phyloP scores from a whole-genome alignment of 179 eudicot genomes.

The Heliamphora pulchella region DNA sequence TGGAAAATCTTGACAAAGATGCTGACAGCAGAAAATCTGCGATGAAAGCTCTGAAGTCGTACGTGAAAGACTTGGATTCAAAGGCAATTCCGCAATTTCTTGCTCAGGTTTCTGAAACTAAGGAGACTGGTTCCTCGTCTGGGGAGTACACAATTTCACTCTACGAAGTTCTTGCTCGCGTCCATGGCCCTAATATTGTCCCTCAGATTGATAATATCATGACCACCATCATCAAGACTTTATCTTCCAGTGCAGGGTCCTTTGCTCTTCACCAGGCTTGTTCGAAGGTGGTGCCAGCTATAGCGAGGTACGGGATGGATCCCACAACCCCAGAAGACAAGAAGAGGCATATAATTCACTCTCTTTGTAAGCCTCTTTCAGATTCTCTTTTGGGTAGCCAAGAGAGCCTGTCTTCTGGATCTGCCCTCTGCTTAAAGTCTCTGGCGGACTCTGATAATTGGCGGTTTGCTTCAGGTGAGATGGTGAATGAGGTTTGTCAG shows the following conservation, averaged over 20 bases:
- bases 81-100: conserved; percentile 86
- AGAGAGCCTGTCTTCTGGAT: conserved; percentile 80
- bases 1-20: conserved; percentile 83
- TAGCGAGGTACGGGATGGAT: conserved; percentile 84
- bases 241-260: conserved; percentile 72
- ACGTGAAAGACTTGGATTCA: conserved; percentile 82
- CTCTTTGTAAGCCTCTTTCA: conserved; percentile 86
- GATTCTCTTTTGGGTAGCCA: conserved; percentile 60
- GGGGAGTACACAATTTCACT: conserved; percentile 92
- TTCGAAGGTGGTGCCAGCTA: conserved; percentile 89
- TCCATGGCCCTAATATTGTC: conserved; percentile 85
- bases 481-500: conserved; percentile 83
- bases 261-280: conserved; percentile 97
- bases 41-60: conserved; percentile 76
- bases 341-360: conserved; percentile 57
- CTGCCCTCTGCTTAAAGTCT: conserved; percentile 89
- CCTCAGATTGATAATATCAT: conserved; percentile 75
- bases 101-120: conserved; percentile 82
- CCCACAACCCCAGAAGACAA: conserved; percentile 65
- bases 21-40: conserved; percentile 79
- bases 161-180: conserved; percentile 89
- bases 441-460: conserved; percentile 88
- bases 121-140: conserved; percentile 47
- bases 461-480: conserved; percentile 77
- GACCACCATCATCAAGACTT: conserved; percentile 62